These are phyloP conservation scores for Podaxis sp. DNA, from an alignment of 768 basidiomycete species.

Conservation along the genomic window DNA sequence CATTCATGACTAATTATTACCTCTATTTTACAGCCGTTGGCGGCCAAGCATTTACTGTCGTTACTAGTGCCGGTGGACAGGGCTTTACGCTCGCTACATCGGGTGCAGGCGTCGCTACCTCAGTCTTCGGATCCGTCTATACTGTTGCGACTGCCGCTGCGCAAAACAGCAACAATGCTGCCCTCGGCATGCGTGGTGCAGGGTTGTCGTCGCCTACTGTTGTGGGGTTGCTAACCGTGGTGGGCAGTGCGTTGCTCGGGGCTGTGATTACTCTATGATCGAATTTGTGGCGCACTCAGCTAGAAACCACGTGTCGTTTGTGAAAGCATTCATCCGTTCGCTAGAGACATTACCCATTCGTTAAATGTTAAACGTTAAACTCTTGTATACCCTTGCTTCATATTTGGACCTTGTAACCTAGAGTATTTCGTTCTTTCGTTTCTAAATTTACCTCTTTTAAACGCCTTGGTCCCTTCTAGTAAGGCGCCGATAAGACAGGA, in stretches of 20 bases:
- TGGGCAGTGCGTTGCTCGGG: slow-evolving; percentile 39
- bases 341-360: not conserved
- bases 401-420: not conserved
- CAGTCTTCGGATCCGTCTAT: slow-evolving; percentile 52
- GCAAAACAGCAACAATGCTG: slow-evolving; percentile 18
- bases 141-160: slow-evolving; percentile 42
- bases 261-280: slow-evolving; percentile 35
- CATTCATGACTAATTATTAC: not conserved
- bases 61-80: slow-evolving; percentile 57
- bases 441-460: too few relatives aligned
- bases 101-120: slow-evolving; percentile 42
- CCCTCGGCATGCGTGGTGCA: slow-evolving; percentile 24
- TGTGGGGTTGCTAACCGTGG: slow-evolving; percentile 33
- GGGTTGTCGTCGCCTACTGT: slow-evolving; percentile 27
- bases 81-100: slow-evolving; percentile 57
- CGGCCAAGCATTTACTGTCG: slow-evolving; percentile 50
- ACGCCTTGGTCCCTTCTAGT: too few relatives aligned
- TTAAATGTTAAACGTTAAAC: not conserved
- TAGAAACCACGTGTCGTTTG: not conserved
- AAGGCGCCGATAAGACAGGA: too few relatives aligned
- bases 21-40: slow-evolving; percentile 41
- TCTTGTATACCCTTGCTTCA: not conserved
- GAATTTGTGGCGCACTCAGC: not conserved
- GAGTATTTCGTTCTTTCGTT: not conserved
- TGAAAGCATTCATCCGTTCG: not conserved